Conservation (phyloP, 2,329 filamentous ascomycete species). For the Pseudodiploospora longispora region DNA sequence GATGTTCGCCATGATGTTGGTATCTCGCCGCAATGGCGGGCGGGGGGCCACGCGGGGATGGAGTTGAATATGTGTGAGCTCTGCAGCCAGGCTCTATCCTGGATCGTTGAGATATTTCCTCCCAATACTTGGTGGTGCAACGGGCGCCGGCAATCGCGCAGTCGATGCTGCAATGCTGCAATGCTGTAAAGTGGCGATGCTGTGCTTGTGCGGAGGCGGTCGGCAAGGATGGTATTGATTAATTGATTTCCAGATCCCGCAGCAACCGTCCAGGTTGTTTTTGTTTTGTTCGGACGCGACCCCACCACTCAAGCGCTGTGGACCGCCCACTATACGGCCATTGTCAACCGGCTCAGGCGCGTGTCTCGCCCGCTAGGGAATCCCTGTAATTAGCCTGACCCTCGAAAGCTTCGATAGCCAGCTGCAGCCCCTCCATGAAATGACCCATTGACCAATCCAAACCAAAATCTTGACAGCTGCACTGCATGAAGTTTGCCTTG, state of each 20-base stretch:
- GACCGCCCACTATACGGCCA: too few relatives aligned
- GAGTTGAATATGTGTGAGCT: background rate
- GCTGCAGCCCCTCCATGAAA: slow-evolving; percentile 5
- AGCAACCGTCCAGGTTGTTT: slow-evolving; percentile 22
- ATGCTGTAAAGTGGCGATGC: slow-evolving; percentile 6
- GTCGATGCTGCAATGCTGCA: background rate
- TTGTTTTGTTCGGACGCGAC: slow-evolving; percentile 9
- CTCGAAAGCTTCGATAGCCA: slow-evolving; percentile 1
- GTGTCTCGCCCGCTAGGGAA: slow-evolving; percentile 5
- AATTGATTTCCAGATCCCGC: slow-evolving; percentile 9
- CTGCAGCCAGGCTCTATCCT: background rate
- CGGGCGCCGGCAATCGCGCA: background rate
- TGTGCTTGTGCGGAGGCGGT: slow-evolving; percentile 1
- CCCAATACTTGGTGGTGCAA: too few relatives aligned
- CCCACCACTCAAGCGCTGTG: slow-evolving; percentile 3
- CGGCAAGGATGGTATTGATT: slow-evolving; percentile 6
- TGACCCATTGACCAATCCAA: too few relatives aligned
- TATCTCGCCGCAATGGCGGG: slow-evolving; percentile 11
- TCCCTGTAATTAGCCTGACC: background rate
- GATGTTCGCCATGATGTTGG: slow-evolving; percentile 57
- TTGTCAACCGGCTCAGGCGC: background rate
- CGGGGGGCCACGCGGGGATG: slow-evolving; percentile 7
- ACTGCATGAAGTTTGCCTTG: too few relatives aligned
- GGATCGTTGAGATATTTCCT: too few relatives aligned
- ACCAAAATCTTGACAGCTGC: too few relatives aligned